Percentiles rank a stretch among this genome's conserved stretches.
Conservation (phyloP, 257 asterid genomes). For the Gynochthodes officinalis region DNA sequence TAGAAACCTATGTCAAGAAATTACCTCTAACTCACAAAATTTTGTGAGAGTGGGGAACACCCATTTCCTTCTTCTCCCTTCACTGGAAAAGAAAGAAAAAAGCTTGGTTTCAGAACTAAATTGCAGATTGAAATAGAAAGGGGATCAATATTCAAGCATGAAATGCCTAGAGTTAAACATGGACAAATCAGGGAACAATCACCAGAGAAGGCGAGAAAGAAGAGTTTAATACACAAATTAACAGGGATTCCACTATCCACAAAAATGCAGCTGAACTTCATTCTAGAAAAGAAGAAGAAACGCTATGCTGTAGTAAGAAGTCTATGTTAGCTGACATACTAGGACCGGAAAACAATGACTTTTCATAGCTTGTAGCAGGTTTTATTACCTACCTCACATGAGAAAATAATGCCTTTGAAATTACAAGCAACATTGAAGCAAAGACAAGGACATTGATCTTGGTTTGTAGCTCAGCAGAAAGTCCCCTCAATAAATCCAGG, state of each 20-base stretch:
- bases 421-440: constrained; percentile 88
- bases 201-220: constrained; percentile 4
- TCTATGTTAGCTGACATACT: background rate
- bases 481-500: constrained; percentile 68
- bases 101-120: constrained; percentile 8
- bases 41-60: constrained; percentile 72
- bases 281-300: background rate
- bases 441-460: constrained; percentile 82
- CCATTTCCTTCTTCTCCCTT: constrained; percentile 96
- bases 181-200: background rate
- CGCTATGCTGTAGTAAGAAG: background rate
- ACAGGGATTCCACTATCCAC: background rate
- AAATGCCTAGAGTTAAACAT: background rate
- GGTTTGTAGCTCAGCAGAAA: constrained; percentile 75
- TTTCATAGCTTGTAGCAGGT: constrained; percentile 7
- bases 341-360: background rate
- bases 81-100: constrained; percentile 48
- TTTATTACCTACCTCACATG: constrained; percentile 74
- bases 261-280: constrained; percentile 1
- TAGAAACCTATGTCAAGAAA: constrained; percentile 10
- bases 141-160: background rate
- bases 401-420: constrained; percentile 83
- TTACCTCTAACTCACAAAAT: constrained; percentile 49
- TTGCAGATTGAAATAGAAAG: constrained; percentile 7
- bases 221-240: background rate